Evolutionary conservation across 768 basidiomycete species (phyloP).

Genomic region (Hericium rajendrae): DNA sequence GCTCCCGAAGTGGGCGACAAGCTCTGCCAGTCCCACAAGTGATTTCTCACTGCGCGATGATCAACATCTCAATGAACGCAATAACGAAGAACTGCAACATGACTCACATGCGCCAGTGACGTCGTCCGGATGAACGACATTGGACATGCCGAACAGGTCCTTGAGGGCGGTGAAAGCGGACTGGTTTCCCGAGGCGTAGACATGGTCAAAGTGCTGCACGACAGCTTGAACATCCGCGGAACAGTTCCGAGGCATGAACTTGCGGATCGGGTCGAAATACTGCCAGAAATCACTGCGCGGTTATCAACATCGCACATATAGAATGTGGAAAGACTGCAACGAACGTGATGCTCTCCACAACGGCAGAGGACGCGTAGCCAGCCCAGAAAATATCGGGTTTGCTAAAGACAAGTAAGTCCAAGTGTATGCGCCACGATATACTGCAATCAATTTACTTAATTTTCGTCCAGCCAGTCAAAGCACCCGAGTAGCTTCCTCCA

Average conservation of each 20-base stretch:
- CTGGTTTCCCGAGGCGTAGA: slow-evolving; percentile 35
- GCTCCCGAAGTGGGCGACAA: slow-evolving; percentile 42
- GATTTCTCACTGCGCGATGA: slow-evolving; percentile 26
- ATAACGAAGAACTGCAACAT: neutral
- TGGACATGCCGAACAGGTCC: slow-evolving; percentile 46
- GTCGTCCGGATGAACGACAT: slow-evolving; percentile 54
- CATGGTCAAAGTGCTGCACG: slow-evolving; percentile 49
- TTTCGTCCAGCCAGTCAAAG: slow-evolving; percentile 55
- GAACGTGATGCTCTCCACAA: slow-evolving; percentile 48
- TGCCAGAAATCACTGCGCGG: slow-evolving; percentile 48
- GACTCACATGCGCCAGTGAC: slow-evolving; percentile 45
- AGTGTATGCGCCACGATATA: neutral
- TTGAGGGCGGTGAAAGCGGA: slow-evolving; percentile 47
- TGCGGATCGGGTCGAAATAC: slow-evolving; percentile 64
- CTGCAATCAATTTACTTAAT: slow-evolving; percentile 35
- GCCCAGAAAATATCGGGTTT: slow-evolving; percentile 52
- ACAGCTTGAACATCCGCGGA: slow-evolving; percentile 62
- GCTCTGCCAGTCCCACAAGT: slow-evolving; percentile 61
- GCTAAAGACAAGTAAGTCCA: slow-evolving; percentile 20
- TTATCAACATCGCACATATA: neutral
- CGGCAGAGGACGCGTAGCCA: slow-evolving; percentile 59
- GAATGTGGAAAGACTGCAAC: neutral
- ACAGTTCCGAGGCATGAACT: slow-evolving; percentile 63
- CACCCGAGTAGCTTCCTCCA: slow-evolving; percentile 37
- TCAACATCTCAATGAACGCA: too few relatives aligned